Percentiles rank a stretch among this genome's conserved stretches.
Conservation (phyloP, 2,329 filamentous ascomycete species). For the Helicocarpus griseus region DNA sequence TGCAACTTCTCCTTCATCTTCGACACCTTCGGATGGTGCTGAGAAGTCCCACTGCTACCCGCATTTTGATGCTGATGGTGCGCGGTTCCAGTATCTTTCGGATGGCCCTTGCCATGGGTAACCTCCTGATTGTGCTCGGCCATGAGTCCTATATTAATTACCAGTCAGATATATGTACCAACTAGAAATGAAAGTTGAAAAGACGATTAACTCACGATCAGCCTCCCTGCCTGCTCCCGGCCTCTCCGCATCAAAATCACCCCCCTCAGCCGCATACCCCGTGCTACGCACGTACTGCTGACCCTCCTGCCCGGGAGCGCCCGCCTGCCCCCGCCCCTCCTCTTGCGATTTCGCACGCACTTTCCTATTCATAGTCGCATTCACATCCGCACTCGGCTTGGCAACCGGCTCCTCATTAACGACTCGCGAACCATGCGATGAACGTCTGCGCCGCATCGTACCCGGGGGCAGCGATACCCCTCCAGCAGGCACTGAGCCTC, state of each 20-base stretch:
- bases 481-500: background rate
- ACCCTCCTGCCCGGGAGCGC: constrained; percentile 40
- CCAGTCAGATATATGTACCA: no score
- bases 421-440: no score
- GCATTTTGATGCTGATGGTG: background rate
- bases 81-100: background rate
- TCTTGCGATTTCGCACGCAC: background rate
- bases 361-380: no score
- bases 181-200: no score
- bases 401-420: no score
- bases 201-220: constrained; percentile 42
- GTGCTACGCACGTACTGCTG: constrained; percentile 49
- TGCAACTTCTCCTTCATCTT: constrained; percentile 28
- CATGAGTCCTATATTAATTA: background rate
- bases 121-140: background rate
- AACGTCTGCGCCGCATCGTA: no score
- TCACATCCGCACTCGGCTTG: no score
- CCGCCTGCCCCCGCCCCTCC: constrained; percentile 1
- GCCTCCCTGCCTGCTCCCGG: constrained; percentile 58
- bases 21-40: constrained; percentile 6
- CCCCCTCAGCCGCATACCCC: constrained; percentile 54
- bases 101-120: background rate
- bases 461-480: no score
- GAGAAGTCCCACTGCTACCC: background rate
- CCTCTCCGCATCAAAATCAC: constrained; percentile 33